Evolutionary conservation across 2,329 filamentous ascomycete species (phyloP), one percentile per base, ranked within the genome.

Genomic region (Colletotrichum aenigma): DNA sequence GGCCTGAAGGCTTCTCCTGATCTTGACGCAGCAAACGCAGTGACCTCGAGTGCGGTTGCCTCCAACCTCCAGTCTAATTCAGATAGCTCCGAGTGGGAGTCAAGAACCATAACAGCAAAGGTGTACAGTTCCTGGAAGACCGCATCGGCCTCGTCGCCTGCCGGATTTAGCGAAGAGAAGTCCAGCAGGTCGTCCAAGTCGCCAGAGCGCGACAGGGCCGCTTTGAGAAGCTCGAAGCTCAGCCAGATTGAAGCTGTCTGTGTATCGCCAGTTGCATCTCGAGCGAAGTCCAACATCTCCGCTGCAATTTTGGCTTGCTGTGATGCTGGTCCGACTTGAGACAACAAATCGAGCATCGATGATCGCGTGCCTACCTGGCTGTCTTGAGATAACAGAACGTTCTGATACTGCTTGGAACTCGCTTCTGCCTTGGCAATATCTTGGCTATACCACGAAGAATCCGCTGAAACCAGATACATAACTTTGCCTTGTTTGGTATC

Each of bases 221-320:
- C 88, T 80, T 93, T 92, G 10, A 96, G 84, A 3, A 96, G 88
- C 78, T 94, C 91, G 72, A 96, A 91, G 0, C 94, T 91, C 4
- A 98, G 87, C 96, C 96, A 98, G 79, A 95, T 94, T 4, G 93
- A 91, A 15, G 95, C 92, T 30, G 96, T 84, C 77, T 93, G 91
- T 43, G 88, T 87, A 21, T 91, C 87, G 1, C 91, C 90, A 5
- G 88, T 86, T 4, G 90, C 89, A 34, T 91, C 88, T 68, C 91
- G 90, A 6, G 93, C 84, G 71, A 90, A 90, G 61, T 92, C 90
- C 30, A 96, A 85, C 84, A 98, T 90, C 26, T 92, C 91, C 21
- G 88, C 88, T 6, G 92, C 91, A 64, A 97, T 87, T 15, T 84
- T 88, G 9, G 93, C 85, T 74, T 92, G 90, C 64, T 90, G 88